Evolutionary conservation across 495 filamentous ascomycete genomes (phyloP).

Genomic region (Penicillium flavigenum): DNA sequence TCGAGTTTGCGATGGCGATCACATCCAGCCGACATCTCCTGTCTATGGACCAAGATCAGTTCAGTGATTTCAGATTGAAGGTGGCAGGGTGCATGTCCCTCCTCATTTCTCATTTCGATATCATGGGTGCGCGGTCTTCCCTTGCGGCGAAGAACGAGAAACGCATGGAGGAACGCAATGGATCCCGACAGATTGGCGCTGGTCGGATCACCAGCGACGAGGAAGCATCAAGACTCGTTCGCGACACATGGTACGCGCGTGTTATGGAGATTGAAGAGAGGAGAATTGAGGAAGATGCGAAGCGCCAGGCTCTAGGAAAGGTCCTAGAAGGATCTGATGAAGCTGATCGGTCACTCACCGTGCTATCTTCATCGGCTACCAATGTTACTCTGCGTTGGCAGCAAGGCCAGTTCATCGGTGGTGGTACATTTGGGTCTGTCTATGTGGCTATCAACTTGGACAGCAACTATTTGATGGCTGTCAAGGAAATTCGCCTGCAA

Average conservation of each 20-base stretch:
- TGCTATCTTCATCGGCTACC: constrained; percentile 87
- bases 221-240: constrained; percentile 71
- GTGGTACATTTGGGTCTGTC: constrained; percentile 94
- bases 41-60: constrained; percentile 81
- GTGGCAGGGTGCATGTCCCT: constrained; percentile 97
- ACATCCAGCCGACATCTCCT: constrained; percentile 89
- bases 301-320: constrained; percentile 82
- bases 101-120: constrained; percentile 97
- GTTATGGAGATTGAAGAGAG: constrained; percentile 73
- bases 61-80: constrained; percentile 74
- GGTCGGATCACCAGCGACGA: constrained; percentile 79
- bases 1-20: constrained; percentile 97
- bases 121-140: constrained; percentile 93
- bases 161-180: constrained; percentile 71
- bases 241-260: constrained; percentile 67
- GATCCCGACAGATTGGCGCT: constrained; percentile 72
- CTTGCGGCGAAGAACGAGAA: constrained; percentile 91
- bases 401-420: constrained; percentile 94
- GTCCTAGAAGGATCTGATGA: constrained; percentile 94
- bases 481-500: constrained; percentile 96
- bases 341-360: constrained; percentile 90
- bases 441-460: constrained; percentile 97
- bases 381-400: constrained; percentile 96
- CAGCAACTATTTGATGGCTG: constrained; percentile 93
- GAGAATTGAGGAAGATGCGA: constrained; percentile 76